Percentiles rank a stretch among this genome's conserved stretches.
Conservation (phyloP, 768 basidiomycete species). For the Pleurotus eryngii region DNA sequence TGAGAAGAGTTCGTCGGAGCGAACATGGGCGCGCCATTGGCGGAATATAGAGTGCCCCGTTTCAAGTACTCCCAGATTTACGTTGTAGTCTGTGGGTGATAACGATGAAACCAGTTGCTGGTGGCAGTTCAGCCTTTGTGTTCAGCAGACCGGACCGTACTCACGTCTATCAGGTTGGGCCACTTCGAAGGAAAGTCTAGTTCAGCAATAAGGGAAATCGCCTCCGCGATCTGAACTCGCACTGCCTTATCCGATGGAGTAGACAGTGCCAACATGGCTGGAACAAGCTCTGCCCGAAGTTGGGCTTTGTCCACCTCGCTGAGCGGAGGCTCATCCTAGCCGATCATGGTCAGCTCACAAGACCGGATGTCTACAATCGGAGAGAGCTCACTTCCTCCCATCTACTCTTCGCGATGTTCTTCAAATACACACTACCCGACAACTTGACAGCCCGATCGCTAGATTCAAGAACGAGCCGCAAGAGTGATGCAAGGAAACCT, state of each 20-base stretch:
- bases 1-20: conserved; percentile 81
- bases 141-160: conserved; percentile 25
- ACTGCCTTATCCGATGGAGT: conserved; percentile 66
- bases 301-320: conserved; percentile 66
- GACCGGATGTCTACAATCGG: not conserved
- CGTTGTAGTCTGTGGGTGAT: conserved; percentile 73
- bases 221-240: conserved; percentile 87
- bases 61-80: conserved; percentile 88
- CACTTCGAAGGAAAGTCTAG: conserved; percentile 89
- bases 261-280: conserved; percentile 88
- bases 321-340: conserved; percentile 71
- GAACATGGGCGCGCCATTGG: conserved; percentile 88
- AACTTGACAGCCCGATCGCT: conserved; percentile 73
- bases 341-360: conserved; percentile 1
- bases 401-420: conserved; percentile 75
- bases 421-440: conserved; percentile 75
- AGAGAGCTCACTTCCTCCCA: conserved; percentile 76
- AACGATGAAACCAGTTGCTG: conserved; percentile 90
- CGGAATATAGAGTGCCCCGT: conserved; percentile 96
- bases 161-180: conserved; percentile 86
- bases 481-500: conserved; percentile 77
- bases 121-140: not conserved
- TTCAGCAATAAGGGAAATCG: conserved; percentile 87
- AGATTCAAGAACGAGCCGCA: conserved; percentile 71
- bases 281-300: conserved; percentile 76